phyloP scores from a whole-genome alignment of 2,329 filamentous ascomycete genomes.

The Daldinia eschscholtzii region DNA sequence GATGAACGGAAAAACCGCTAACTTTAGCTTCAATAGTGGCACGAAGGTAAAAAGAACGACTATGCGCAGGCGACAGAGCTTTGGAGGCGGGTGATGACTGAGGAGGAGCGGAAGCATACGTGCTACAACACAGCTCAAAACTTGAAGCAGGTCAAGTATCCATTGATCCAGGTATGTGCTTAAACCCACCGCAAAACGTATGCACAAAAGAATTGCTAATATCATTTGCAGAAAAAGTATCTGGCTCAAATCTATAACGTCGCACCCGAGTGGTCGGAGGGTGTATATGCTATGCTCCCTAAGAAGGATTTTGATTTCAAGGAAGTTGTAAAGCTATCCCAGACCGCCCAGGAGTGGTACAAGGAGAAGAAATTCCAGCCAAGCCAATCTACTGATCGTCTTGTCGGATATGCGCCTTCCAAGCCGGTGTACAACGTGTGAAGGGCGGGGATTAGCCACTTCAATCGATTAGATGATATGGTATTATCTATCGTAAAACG shows the following conservation, averaged over 20 bases:
- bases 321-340: constrained; percentile 33
- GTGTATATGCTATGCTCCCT: constrained; percentile 32
- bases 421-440: constrained; percentile 23
- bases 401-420: constrained; percentile 28
- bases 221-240: constrained; percentile 57
- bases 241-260: constrained; percentile 61
- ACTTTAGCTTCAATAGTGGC: constrained; percentile 51
- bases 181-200: no score
- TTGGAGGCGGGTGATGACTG: constrained; percentile 63
- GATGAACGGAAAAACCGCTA: not conserved
- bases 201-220: not conserved
- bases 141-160: constrained; percentile 58
- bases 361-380: constrained; percentile 39
- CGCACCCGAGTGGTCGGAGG: constrained; percentile 27
- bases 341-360: constrained; percentile 38
- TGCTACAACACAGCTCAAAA: constrained; percentile 63
- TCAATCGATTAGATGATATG: not conserved
- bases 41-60: constrained; percentile 65
- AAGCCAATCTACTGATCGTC: constrained; percentile 23
- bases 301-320: constrained; percentile 37
- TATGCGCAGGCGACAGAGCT: constrained; percentile 65
- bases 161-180: constrained; percentile 56
- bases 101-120: constrained; percentile 58
- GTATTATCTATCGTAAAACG: not conserved
- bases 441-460: not conserved